Evolutionary conservation across 768 basidiomycete genomes (phyloP).

Genomic region (Russula olivacea): DNA sequence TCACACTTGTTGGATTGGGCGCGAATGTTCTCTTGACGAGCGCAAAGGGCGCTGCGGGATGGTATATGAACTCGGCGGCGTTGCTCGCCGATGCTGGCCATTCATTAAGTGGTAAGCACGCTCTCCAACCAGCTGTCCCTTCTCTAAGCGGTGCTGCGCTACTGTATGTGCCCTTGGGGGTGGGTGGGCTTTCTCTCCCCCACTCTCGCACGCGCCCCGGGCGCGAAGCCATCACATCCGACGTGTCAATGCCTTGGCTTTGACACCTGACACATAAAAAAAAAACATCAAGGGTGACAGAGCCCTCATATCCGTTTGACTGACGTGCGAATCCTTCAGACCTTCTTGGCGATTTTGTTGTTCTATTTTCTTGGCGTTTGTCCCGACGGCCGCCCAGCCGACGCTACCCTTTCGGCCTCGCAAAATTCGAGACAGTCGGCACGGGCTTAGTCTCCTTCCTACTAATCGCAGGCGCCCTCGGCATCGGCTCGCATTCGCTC

Average conservation of each 20-base stretch:
- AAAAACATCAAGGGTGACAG: no score
- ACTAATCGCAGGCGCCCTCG: conserved; percentile 76
- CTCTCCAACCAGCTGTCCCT: not conserved
- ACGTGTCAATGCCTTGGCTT: not conserved
- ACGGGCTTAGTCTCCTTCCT: conserved; percentile 86
- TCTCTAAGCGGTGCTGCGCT: not conserved
- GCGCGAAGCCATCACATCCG: not conserved
- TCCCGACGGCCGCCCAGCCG: conserved; percentile 76
- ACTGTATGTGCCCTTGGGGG: not conserved
- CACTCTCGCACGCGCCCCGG: no score
- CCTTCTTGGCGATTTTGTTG: conserved; percentile 86
- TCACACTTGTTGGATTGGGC: conserved; percentile 80
- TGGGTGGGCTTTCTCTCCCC: not conserved
- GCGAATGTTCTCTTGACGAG: conserved; percentile 78
- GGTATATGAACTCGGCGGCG: conserved; percentile 85
- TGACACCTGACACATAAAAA: not conserved
- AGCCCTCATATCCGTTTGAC: no score
- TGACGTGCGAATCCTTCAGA: conserved; percentile 38
- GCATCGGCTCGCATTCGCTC: conserved; percentile 88
- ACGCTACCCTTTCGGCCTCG: conserved; percentile 81
- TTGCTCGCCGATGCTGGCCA: conserved; percentile 93
- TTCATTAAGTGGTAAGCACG: conserved; percentile 67
- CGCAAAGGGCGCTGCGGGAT: conserved; percentile 83
- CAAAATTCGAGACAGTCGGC: conserved; percentile 93
- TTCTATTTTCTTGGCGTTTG: conserved; percentile 81